Conservation (phyloP, 148 eudicot genomes). For the Vaccinium myrtillus region DNA sequence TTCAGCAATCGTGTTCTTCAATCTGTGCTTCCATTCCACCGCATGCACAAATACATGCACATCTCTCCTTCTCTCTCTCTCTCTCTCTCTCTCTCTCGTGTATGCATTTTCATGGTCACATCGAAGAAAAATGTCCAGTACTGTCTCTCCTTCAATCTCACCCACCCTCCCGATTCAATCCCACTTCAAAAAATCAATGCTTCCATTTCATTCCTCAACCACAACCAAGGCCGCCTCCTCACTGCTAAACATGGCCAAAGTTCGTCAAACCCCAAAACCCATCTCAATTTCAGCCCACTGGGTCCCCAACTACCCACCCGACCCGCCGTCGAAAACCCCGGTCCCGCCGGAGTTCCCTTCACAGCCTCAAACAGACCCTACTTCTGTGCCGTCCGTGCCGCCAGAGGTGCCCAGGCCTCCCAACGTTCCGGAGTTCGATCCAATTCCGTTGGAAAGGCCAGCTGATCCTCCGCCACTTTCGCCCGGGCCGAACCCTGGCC, state of each 20-base stretch:
- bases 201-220: background rate
- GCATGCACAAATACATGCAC: too few relatives aligned
- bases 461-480: conserved; percentile 32
- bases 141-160: background rate
- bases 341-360: background rate
- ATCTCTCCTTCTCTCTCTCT: background rate
- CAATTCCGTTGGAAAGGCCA: conserved; percentile 31
- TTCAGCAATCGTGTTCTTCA: background rate
- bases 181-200: background rate
- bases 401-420: conserved; percentile 26
- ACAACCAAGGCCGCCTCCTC: background rate
- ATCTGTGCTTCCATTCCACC: background rate
- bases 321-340: background rate
- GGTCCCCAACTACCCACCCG: background rate
- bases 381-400: conserved; percentile 22
- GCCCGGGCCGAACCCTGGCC: conserved; percentile 23
- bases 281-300: background rate
- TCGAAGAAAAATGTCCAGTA: too few relatives aligned
- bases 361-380: background rate
- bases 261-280: background rate
- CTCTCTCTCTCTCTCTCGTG: too few relatives aligned
- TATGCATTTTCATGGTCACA: background rate
- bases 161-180: background rate
- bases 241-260: background rate
- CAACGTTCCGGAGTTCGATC: conserved; percentile 32